Conservation (phyloP, 2,329 filamentous ascomycete species). For the Didymosphaeria variabile region DNA sequence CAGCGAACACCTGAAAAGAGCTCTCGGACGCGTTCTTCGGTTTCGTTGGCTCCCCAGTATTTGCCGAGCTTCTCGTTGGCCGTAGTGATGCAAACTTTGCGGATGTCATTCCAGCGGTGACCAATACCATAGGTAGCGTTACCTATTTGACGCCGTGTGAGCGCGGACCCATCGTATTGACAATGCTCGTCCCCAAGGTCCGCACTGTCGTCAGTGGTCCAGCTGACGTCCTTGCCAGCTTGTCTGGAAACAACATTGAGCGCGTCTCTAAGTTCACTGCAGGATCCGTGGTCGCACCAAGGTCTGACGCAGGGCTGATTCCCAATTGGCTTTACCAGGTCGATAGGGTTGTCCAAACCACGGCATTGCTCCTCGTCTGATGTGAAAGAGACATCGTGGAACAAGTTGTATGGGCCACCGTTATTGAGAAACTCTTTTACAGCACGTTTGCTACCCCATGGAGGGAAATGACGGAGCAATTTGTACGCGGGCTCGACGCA, state of each 20-base stretch:
- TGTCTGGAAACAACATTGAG: background rate
- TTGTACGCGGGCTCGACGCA: background rate
- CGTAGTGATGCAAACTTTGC: slow-evolving; percentile 10
- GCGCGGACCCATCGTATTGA: background rate
- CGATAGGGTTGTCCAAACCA: background rate
- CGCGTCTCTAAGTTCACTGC: slow-evolving; percentile 1
- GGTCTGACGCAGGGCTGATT: background rate
- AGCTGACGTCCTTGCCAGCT: background rate
- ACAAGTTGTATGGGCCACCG: background rate
- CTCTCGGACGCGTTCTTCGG: background rate
- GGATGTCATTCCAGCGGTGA: slow-evolving; percentile 7
- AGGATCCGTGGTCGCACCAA: background rate
- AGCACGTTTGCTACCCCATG: background rate
- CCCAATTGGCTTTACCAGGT: background rate
- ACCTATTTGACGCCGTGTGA: background rate
- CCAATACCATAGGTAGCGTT: background rate
- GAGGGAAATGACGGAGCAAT: background rate
- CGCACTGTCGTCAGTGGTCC: slow-evolving; percentile 4
- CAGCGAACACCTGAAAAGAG: slow-evolving; percentile 1
- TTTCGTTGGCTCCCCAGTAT: slow-evolving; percentile 7
- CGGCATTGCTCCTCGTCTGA: background rate
- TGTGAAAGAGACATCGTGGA: background rate
- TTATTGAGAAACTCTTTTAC: background rate
- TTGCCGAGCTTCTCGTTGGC: slow-evolving; percentile 13
- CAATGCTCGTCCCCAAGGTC: too few species aligned